Evolutionary conservation across 1,284 basidiomycete species (phyloP).

Genomic region (Ganoderma boninense): DNA sequence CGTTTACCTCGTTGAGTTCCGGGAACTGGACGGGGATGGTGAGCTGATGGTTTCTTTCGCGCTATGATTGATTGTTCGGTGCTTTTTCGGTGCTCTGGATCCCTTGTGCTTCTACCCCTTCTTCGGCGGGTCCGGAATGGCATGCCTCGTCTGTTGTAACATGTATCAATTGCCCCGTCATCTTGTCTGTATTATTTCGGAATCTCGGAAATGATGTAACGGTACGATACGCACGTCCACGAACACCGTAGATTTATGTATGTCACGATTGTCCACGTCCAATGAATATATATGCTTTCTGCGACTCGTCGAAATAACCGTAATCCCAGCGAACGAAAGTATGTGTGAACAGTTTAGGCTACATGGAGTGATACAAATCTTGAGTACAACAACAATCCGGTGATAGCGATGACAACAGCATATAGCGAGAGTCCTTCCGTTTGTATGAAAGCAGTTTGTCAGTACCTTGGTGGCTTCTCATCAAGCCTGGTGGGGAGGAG

Average conservation of each 20-base stretch:
- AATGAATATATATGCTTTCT: slow-evolving; percentile 3
- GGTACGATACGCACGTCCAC: slow-evolving; percentile 4
- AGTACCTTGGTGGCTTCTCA: background rate
- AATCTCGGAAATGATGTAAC: slow-evolving; percentile 8
- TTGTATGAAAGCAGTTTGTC: background rate
- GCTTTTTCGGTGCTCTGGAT: background rate
- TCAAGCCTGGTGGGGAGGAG: background rate
- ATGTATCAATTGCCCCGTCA: slow-evolving; percentile 1
- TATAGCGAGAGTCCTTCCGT: background rate
- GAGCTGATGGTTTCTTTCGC: slow-evolving; percentile 27
- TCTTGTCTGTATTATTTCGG: slow-evolving; percentile 23
- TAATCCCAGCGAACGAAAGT: slow-evolving; percentile 3
- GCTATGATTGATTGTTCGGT: slow-evolving; percentile 4
- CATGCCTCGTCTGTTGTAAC: background rate
- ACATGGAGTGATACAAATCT: slow-evolving; percentile 5
- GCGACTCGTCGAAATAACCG: background rate
- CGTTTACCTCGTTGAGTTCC: slow-evolving; percentile 23
- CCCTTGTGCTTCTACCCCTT: background rate
- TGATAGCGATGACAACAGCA: background rate
- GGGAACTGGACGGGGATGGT: slow-evolving; percentile 14
- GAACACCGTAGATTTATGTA: slow-evolving; percentile 20
- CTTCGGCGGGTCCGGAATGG: slow-evolving; percentile 14
- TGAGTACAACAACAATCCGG: background rate
- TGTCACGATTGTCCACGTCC: slow-evolving; percentile 16
- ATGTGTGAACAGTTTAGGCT: background rate